phyloP scores from a whole-genome alignment of 768 basidiomycete species.

The Trametes meyenii region DNA sequence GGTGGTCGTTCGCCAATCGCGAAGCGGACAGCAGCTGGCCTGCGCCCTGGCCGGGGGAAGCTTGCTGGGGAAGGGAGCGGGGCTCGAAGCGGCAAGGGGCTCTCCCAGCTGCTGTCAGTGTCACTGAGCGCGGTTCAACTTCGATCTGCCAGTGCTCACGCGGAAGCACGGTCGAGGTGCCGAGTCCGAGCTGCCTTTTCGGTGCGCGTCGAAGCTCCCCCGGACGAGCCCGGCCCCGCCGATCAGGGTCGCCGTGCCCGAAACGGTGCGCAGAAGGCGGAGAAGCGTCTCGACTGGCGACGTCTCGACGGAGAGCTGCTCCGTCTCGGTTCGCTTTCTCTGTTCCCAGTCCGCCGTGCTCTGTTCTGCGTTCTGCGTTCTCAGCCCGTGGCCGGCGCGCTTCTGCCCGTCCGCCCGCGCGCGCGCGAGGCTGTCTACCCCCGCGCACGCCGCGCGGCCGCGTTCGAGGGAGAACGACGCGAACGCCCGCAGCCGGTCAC shows the following conservation, averaged over 20 bases:
- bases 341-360: no score
- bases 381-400: background rate
- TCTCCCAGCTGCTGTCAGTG: no score
- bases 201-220: background rate
- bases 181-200: background rate
- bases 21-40: conserved; percentile 5
- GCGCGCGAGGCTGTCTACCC: background rate
- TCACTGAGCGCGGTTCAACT: no score
- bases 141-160: conserved; percentile 12
- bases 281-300: background rate
- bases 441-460: no score
- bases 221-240: conserved; percentile 17
- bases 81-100: no score
- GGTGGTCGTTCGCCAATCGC: conserved; percentile 12
- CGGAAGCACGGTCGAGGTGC: background rate
- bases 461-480: background rate
- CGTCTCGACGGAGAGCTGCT: background rate
- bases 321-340: no score
- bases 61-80: background rate
- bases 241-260: conserved; percentile 24
- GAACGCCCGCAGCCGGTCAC: background rate
- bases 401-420: background rate
- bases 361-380: background rate
- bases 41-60: background rate
- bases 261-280: background rate